These are phyloP conservation scores for Prinsepia uniflora DNA, from an alignment of 306 rosid species.

Conservation along the genomic window DNA sequence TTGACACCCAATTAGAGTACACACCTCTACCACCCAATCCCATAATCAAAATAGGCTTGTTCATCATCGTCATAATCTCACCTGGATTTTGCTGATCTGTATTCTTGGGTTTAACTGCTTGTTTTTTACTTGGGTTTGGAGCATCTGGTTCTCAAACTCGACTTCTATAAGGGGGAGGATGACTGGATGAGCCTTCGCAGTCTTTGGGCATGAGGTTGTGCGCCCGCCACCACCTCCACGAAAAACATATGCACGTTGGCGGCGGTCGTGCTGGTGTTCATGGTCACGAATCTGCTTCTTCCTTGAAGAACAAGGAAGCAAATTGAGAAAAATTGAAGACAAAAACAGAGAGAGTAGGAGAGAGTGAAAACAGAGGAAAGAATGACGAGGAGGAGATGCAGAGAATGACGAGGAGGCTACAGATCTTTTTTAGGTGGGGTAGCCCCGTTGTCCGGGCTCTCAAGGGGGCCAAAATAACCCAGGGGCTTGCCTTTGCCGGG, in stretches of 20 bases:
- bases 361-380: no score
- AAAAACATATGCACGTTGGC: slow-evolving; percentile 46
- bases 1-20: slow-evolving; percentile 29
- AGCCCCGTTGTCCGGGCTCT: no score
- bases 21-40: slow-evolving; percentile 18
- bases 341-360: no score
- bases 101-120: slow-evolving; percentile 56
- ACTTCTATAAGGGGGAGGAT: slow-evolving; percentile 54
- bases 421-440: no score
- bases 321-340: no score
- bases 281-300: no score
- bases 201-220: slow-evolving; percentile 69
- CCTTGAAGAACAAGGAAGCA: slow-evolving; percentile 1
- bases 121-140: slow-evolving; percentile 49
- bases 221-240: slow-evolving; percentile 51
- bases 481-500: no score
- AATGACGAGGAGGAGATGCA: no score
- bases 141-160: slow-evolving; percentile 52
- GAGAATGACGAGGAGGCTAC: no score
- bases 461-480: no score
- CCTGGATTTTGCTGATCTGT: slow-evolving; percentile 31
- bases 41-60: slow-evolving; percentile 38
- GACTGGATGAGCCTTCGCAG: slow-evolving; percentile 58
- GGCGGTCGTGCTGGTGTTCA: slow-evolving; percentile 2
- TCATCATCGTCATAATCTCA: slow-evolving; percentile 23